phyloP scores from a whole-genome alignment of 2,329 filamentous ascomycete species.

The Delphinella strobiligena region DNA sequence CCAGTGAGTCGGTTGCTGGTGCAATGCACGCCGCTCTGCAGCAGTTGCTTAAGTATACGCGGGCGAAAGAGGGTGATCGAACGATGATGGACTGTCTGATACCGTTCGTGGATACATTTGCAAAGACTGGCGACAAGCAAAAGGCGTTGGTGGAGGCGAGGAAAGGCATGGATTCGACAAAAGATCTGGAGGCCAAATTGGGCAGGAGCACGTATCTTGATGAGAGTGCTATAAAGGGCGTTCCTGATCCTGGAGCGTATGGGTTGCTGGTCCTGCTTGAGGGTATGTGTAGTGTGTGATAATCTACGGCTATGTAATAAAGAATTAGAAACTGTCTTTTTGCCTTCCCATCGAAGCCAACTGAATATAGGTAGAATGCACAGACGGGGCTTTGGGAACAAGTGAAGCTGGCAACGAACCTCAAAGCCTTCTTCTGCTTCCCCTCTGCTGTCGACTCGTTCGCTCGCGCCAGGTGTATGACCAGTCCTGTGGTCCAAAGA shows the following conservation, averaged over 20 bases:
- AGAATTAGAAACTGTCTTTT: no score
- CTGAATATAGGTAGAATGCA: no score
- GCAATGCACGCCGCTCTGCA: conserved; percentile 18
- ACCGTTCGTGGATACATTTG: conserved; percentile 20
- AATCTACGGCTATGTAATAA: background rate
- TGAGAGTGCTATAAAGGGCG: conserved; percentile 22
- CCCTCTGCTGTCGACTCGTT: no score
- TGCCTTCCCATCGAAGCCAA: no score
- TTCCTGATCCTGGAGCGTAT: conserved; percentile 25
- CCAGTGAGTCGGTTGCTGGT: conserved; percentile 11
- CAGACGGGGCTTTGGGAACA: no score
- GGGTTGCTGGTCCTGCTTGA: conserved; percentile 23
- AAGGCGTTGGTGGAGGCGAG: conserved; percentile 16
- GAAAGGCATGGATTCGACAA: conserved; percentile 22
- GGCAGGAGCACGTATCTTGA: conserved; percentile 24
- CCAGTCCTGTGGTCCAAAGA: no score
- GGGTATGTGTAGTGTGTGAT: conserved; percentile 15
- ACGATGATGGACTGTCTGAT: conserved; percentile 26
- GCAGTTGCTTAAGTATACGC: conserved; percentile 21
- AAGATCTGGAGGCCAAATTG: conserved; percentile 22
- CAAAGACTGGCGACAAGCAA: conserved; percentile 11
- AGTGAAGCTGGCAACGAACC: no score
- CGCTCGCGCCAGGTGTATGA: no score
- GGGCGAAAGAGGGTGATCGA: conserved; percentile 21
- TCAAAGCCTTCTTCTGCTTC: no score